phyloP scores from a whole-genome alignment of 1,139 yeast genomes.

The Yamadazyma sp. region DNA sequence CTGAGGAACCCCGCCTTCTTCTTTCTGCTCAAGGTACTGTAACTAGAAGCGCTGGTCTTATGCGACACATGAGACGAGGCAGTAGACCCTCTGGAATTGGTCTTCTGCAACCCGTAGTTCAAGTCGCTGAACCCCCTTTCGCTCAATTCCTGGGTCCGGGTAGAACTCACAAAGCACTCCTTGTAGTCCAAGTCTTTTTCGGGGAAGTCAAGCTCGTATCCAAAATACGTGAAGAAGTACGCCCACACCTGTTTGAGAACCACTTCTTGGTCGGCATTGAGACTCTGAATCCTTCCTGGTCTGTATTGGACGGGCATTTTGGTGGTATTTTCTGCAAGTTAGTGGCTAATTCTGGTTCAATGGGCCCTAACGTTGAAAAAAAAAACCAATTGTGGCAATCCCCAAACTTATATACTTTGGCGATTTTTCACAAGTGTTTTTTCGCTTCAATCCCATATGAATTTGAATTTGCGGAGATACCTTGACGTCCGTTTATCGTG shows the following conservation, averaged over 20 bases:
- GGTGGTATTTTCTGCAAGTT: background rate
- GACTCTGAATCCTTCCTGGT: conserved; percentile 44
- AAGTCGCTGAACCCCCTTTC: conserved; percentile 18
- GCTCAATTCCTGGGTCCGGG: conserved; percentile 20
- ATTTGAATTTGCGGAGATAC: no score
- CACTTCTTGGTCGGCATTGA: conserved; percentile 42
- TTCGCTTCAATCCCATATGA: no score
- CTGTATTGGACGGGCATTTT: conserved; percentile 19
- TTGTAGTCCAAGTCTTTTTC: conserved; percentile 31
- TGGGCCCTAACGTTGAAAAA: no score
- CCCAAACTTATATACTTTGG: background rate
- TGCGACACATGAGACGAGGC: conserved; percentile 27
- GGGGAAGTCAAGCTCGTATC: conserved; percentile 35
- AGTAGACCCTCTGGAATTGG: conserved; percentile 29
- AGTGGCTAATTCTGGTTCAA: no score
- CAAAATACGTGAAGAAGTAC: conserved; percentile 36
- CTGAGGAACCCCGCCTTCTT: conserved; percentile 23
- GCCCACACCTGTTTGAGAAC: conserved; percentile 45
- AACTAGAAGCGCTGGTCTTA: conserved; percentile 21
- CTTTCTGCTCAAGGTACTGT: conserved; percentile 17
- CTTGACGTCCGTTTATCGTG: no score
- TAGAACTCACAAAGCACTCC: conserved; percentile 38
- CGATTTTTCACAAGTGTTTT: no score
- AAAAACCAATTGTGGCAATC: background rate
- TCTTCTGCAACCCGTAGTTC: conserved; percentile 24